phyloP scores from a whole-genome alignment of 306 rosid genomes.

The Malus sylvestris region DNA sequence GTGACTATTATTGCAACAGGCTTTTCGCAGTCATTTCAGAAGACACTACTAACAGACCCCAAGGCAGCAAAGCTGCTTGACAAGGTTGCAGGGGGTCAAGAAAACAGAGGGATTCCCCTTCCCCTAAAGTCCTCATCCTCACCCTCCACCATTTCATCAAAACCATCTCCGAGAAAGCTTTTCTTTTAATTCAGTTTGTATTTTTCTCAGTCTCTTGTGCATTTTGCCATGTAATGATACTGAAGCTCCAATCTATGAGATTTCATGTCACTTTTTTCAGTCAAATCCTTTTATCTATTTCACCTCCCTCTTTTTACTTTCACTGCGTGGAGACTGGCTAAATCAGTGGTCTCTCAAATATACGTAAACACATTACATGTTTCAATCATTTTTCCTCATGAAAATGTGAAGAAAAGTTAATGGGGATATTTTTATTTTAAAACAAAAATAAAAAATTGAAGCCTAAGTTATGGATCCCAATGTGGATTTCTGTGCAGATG shows the following conservation, averaged over 20 bases:
- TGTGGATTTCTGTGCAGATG: not conserved
- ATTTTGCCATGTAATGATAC: constrained; percentile 32
- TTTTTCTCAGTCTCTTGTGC: not conserved
- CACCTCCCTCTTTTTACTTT: no score
- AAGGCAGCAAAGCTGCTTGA: constrained; percentile 65
- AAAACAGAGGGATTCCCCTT: constrained; percentile 46
- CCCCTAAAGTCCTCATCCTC: constrained; percentile 39
- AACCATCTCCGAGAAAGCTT: constrained; percentile 53
- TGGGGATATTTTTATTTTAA: no score
- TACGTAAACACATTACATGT: no score
- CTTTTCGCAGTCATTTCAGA: constrained; percentile 88
- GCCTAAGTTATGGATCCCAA: not conserved
- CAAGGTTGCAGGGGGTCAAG: constrained; percentile 54
- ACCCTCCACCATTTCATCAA: constrained; percentile 44
- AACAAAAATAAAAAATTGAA: no score
- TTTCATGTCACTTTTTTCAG: constrained; percentile 4
- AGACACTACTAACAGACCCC: constrained; percentile 78
- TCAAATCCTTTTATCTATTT: not conserved
- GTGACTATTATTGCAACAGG: constrained; percentile 95
- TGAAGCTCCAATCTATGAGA: constrained; percentile 26
- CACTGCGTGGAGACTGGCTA: no score
- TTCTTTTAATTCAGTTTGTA: constrained; percentile 38
- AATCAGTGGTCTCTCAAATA: no score
- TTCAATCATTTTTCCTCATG: not conserved
- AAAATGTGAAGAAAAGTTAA: no score